Evolutionary conservation across 164 flowering plant genomes (phyloP), one percentile per base, ranked within the genome.

Genomic region (Litsea cubeba): DNA sequence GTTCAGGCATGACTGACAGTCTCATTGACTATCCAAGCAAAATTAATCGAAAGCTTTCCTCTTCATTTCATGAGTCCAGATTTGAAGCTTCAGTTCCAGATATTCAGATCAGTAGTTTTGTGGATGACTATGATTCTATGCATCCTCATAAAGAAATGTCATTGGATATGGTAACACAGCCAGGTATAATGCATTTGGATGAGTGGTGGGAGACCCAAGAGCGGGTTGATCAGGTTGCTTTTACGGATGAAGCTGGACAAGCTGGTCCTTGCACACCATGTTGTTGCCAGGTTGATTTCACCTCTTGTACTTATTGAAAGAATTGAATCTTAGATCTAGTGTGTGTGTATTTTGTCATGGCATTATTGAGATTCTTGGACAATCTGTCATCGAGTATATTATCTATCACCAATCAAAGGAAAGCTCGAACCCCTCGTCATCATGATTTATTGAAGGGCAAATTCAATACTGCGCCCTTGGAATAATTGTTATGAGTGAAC

Each of bases 191-290:
- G 77, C 50, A 73, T 71, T 75, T 75, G 51, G 88, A 90, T 70
- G 96, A 94, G 74, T 96, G 99, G 99, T 94, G 98, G 98, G 98
- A 94, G 81, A 83, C 82, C 65, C 97, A 90, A 79, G 98, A 94
- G 71, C 82, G 97, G 62, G 90, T 92, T 57, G 76, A 80, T 83
- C 91, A 81, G 75, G 91, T 83, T 76, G 82, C 80, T 81, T 80
- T 86, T 75, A 71, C 81, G 2, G 89, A 87, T 80, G 97, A 90
- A 82, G 78, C 84, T 79, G 94, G 95, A 75, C 95, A 92, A 86
- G 97, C 92, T 78, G 98, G 99, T 76, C 98, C 98, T 25, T 81
- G 97, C 76, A 79, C 84, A 62, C 75, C 95, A 67, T 96, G 99
- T 75, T 90, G 84, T 46, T 96, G 99, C 79, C 99, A 96, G 98